Base-by-base conservation (phyloP, 352 stramenopile species). In the Pelagophyceae sp. region DNA sequence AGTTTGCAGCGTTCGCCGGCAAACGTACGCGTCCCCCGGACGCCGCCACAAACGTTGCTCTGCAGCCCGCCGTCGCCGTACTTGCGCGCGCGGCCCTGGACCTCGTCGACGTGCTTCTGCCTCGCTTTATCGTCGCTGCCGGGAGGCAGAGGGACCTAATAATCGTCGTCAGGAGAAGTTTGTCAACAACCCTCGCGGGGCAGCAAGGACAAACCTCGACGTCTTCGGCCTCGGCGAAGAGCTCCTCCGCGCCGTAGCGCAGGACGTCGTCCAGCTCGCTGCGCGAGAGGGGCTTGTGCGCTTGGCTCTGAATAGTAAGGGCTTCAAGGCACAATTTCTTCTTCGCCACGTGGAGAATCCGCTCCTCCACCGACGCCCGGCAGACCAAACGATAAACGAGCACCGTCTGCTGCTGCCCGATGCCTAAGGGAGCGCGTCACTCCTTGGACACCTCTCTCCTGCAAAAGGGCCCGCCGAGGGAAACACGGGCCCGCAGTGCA, bases 321-420 rank as follows among this genome's bases (percentile, higher is more conserved):
- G 89, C 87, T 82, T 96, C 92, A 29, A 96, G 84, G 77, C 94
- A 94, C 15, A 95, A 86, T 80, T 96, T 96, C 78, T 93, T 87
- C 77, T 96, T 90, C 29, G 92, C 92, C 45, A 90, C 81, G 76
- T 90, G 83, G 0, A 91, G 84, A 80, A 91, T 91, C 71, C 91
- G 91, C 80, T 97, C 91, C 82, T 98, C 93, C 45, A 97, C 93
- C 64, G 89, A 96, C 78, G 95, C 94, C 67, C 93, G 86, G 20
- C 92, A 93, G 74, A 98, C 90, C 64, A 98, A 84, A 33, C 90
- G 88, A 77, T 95, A 94, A 70, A 95, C 93, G 78, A 92, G 92
- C 33, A 95, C 90, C 0, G 88, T 92, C 74, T 94, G 87, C 29
- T 89, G 94, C 83, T 96, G 91, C 0, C 91, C 91, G 75, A 96